Base-by-base conservation (phyloP, 2,329 filamentous ascomycete genomes). In the Penicillium sp. region DNA sequence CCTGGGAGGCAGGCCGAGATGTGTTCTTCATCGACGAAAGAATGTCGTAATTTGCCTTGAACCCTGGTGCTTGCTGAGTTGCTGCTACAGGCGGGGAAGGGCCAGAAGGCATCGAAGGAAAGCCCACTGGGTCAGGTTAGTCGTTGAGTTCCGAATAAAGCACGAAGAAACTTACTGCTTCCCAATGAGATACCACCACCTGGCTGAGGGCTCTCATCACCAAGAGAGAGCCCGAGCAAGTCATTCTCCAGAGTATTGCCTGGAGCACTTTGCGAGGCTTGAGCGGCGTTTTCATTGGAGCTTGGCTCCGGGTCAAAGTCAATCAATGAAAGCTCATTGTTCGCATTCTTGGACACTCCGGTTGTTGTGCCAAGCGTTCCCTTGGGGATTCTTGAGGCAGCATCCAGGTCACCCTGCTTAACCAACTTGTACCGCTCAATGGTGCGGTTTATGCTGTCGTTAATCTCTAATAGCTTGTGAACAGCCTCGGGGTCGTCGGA, bases 381-480 rank as follows among this genome's bases (percentile, higher is more conserved):
- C 69, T 89, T 87, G 6, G 91, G 90, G 62, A 97, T 89, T 72
- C 86, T 90, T 61, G 88, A 85, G 15, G 94, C 91, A 11, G 80
- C 91, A 63, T 92, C 90, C 43, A 95, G 73, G 68, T 99, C 92
- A 22, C 94, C 94, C 78, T 94, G 95, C 80, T 96, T 99, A 75
- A 97, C 87, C 53, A 97, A 79, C 81, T 91, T 96, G 75, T 97
- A 99, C 61, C 94, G 82, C 76, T 97, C 91, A 53, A 97, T 90
- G 1, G 94, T 99, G 59, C 93, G 86, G 71, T 97, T 90, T 83
- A 99, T 99, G 76, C 92, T 97, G 75, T 99, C 94, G 71, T 99
- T 99, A 69, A 99, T 97, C 71, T 97, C 92, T 53, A 99, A 83
- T 11, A 99, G 81, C 75, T 96, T 96, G 42, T 92, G 90, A 6